Evolutionary conservation across 2,329 filamentous ascomycete genomes (phyloP), one percentile per base, ranked within the genome.

Genomic region (Mycogone perniciosa): DNA sequence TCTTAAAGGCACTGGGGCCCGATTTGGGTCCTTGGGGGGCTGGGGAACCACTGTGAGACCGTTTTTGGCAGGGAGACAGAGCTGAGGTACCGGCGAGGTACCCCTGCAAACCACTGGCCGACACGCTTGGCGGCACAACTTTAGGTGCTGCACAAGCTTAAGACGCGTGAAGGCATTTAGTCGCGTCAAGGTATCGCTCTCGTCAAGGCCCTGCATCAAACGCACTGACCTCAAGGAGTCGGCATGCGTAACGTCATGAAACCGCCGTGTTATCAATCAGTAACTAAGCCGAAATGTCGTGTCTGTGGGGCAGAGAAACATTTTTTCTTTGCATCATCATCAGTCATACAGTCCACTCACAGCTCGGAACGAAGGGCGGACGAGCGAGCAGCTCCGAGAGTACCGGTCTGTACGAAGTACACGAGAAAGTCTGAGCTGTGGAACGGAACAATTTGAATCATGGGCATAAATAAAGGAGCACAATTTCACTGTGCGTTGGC

Each of bases 191-290:
- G 60, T 60, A 57, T 44, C 47, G 33, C 34, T 44, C 53, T 48
- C 44, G 29, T n/a, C 20, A 20, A 20, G 20, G 3, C 20, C 20
- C 20, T 20, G 20, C 20, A 20, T 20, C 3, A 20, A 20, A 20
- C 20, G 20, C 20, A 20, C 20, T 20, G 20, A 20, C 20, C 20
- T 2, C 20, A 20, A 20, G 20, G 20, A 20, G 20, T 20, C 20
- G 20, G 20, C 20, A 20, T 20, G 20, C 20, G 20, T 20, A 20
- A 20, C 20, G 20, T 20, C 20, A 20, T 20, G 20, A 52, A 49
- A 56, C 50, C 40, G 11, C 33, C 44, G 40, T 46, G 33, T 61
- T 62, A 63, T 66, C 63, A 65, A 65, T 65, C 62, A 67, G 62
- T 60, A 64, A 61, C 20, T 20, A 20, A 20, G 20, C 20, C 20